These are phyloP conservation scores for Zymoseptoria brevis DNA, from an alignment of 2,329 filamentous ascomycete species.

Conservation along the genomic window DNA sequence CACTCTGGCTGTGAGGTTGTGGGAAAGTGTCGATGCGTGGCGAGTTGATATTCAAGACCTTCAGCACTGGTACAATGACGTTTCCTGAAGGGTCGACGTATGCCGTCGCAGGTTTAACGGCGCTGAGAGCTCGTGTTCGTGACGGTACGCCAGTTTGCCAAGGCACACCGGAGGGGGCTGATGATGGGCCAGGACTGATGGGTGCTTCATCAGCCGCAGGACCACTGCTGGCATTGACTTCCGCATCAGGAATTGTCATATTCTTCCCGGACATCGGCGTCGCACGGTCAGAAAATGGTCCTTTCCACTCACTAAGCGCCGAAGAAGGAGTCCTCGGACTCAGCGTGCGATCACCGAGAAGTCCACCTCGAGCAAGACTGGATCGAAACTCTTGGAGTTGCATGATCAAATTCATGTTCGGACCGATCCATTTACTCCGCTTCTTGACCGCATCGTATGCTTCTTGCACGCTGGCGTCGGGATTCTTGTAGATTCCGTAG, in stretches of 20 bases:
- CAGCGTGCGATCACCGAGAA: slow-evolving; percentile 25
- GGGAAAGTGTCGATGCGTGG: neutral
- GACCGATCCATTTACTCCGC: slow-evolving; percentile 79
- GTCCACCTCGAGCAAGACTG: slow-evolving; percentile 35
- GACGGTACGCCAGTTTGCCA: slow-evolving; percentile 43
- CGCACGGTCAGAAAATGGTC: slow-evolving; percentile 22
- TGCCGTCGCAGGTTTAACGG: slow-evolving; percentile 47
- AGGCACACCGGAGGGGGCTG: slow-evolving; percentile 56
- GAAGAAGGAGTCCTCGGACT: slow-evolving; percentile 29
- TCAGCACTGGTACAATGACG: slow-evolving; percentile 24
- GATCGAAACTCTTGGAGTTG: slow-evolving; percentile 69
- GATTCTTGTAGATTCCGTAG: slow-evolving; percentile 73
- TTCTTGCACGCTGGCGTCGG: slow-evolving; percentile 69
- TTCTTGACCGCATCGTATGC: slow-evolving; percentile 74
- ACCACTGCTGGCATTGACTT: slow-evolving; percentile 6
- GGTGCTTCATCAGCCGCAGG: slow-evolving; percentile 19
- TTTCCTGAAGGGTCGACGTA: slow-evolving; percentile 31
- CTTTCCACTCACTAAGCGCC: slow-evolving; percentile 26
- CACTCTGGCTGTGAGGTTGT: neutral
- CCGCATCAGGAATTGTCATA: slow-evolving; percentile 18
- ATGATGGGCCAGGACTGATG: slow-evolving; percentile 53
- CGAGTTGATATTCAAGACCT: slow-evolving; percentile 10
- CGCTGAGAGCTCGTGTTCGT: slow-evolving; percentile 14
- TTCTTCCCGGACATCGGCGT: slow-evolving; percentile 6
- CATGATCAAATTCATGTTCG: slow-evolving; percentile 89